Evolutionary conservation across 2,329 filamentous ascomycete genomes (phyloP), one percentile per base, ranked within the genome.

Genomic region (Trichoderma asperellum): DNA sequence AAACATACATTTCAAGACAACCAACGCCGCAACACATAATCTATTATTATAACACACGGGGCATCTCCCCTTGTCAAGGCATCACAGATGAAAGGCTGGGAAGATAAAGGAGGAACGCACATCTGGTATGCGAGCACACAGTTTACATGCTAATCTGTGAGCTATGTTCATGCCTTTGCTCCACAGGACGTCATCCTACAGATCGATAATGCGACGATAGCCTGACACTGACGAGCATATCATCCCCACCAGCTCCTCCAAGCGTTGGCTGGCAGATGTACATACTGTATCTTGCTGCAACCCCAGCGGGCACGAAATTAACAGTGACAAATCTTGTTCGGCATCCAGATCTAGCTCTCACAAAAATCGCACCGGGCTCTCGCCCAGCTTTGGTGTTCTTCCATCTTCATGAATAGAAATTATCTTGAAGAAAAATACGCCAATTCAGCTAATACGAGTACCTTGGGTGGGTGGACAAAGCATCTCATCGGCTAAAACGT

Each of bases 161-260:
- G 47, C 47, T 49, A 49, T 49, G 5, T 12, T 24, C 18, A 24
- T 40, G n/a, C 21, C n/a, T 43, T 43, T 66, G 18, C 63, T 65
- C 63, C 63, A 58, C 63, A 32, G 21, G 64, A 68, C 64, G 64
- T 68, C 64, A 68, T 60, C 64, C 40, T 47, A 68, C 56, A 52
- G 64, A 59, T 60, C 64, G 64, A 68, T 59, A 68, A 60, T 59
- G 55, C 55, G 56, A 68, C 64, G 56, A 53, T 60, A 55, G 29
- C 56, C 43, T 60, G 56, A 59, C 65, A 49, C 24, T 16, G 27
- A 55, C 24, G 37, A 67, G 27, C 40, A 47, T 52, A 59, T 34
- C 64, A 56, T 64, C 40, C 40, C 53, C 55, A 67, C 64, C 63
- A 49, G 63, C 29, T 52, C 21, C 21, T 35, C 18, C 49, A 16